Base-by-base conservation (phyloP, 495 filamentous ascomycete species). In the Aspergillus homomorphus region DNA sequence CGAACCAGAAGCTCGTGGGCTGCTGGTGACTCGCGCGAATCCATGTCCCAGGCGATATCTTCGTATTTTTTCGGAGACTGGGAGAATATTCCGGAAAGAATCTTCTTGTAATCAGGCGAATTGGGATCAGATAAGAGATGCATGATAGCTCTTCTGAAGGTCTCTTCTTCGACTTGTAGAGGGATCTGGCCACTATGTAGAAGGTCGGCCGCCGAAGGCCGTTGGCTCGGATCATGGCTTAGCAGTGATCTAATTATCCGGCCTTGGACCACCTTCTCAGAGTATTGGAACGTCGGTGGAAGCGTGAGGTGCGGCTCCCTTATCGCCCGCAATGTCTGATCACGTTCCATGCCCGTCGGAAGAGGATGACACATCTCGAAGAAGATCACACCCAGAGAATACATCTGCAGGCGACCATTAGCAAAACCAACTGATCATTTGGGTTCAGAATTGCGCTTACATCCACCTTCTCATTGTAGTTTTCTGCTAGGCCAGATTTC, bases 301-400 rank as follows among this genome's bases (percentile, higher is more conserved):
- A 98, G 81, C 7, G 66, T 70, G 45, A 88, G 84, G 18, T 87
- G 75, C 41, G 82, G 82, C 60, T 88, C 80, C 23, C 93, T 82
- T 14, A 98, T 77, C 45, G 80, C 74, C 53, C 87, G 80, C 16
- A 97, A 73, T 10, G 89, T 87, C 54, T 87, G 75, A 21, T 89
- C 90, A 33, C 95, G 84, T 71, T 98, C 91, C 92, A 98, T 98
- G 0, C 85, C 88, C 1, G 89, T 85, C 51, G 87, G 85, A 3
- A 95, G 78, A 24, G 86, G 79, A 64, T 92, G 86, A 60, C 89
- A 94, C 93, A 98, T 98, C 69, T 98, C 94, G 63, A 98, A 96
- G 72, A 98, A 96, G 57, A 98, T 98, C 46, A 98, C 88, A 10
- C 94, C 94, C 26, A 98, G 76, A 0, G 95, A 97, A 67, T 91